These are phyloP conservation scores for Thelephora ganbajun DNA, from an alignment of 768 basidiomycete species.

Conservation along the genomic window DNA sequence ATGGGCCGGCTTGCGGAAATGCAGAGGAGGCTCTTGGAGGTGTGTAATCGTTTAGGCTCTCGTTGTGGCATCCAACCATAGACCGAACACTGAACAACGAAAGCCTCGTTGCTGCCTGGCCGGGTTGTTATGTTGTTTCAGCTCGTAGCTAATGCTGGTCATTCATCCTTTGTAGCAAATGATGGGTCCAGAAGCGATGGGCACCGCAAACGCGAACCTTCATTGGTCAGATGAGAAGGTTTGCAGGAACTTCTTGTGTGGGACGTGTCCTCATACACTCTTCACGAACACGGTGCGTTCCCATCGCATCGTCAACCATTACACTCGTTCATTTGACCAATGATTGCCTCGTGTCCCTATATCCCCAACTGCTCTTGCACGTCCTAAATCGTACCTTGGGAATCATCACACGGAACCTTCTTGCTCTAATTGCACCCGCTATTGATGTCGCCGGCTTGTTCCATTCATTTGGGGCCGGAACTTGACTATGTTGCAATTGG, in stretches of 20 bases:
- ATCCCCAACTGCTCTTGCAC: not conserved
- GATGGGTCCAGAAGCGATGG: conserved; percentile 99
- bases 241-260: conserved; percentile 94
- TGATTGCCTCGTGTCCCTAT: not conserved
- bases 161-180: conserved; percentile 59
- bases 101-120: not conserved
- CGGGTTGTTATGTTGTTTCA: conserved; percentile 1
- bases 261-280: conserved; percentile 94
- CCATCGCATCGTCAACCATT: not conserved
- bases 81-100: too few species aligned
- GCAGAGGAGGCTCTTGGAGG: conserved; percentile 85
- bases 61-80: conserved; percentile 17
- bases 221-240: conserved; percentile 96
- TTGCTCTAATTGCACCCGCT: too few species aligned
- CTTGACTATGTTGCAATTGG: not conserved
- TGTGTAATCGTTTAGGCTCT: conserved; percentile 12
- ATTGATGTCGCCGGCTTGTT: not conserved
- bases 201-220: conserved; percentile 82
- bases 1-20: conserved; percentile 97
- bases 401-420: too few species aligned
- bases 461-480: not conserved
- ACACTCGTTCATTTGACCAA: not conserved
- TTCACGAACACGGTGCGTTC: conserved; percentile 91
- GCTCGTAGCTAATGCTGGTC: too few species aligned
- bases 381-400: too few species aligned